Conservation (phyloP, 176 grass and related monocot species). For the Raddia distichophylla region DNA sequence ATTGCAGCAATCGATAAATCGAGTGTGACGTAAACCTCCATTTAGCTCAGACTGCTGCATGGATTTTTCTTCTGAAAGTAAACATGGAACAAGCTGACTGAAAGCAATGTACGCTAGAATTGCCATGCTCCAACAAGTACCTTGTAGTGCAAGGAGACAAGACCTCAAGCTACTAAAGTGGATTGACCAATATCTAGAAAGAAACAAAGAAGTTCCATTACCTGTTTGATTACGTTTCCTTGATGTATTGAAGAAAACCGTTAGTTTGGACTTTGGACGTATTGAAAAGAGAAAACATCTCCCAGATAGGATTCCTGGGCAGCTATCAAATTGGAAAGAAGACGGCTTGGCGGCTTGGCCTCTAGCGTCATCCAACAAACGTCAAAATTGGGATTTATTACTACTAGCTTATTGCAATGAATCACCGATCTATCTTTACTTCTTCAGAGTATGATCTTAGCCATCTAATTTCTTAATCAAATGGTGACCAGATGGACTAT, state of each 20-base stretch:
- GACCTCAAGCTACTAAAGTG: neutral
- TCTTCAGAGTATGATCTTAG: neutral
- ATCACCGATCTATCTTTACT: neutral
- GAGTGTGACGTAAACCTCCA: neutral
- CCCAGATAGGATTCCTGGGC: neutral
- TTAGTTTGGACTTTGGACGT: neutral
- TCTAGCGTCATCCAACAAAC: neutral
- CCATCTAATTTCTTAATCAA: neutral
- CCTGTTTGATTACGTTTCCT: neutral
- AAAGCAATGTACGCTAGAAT: neutral
- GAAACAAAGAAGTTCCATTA: neutral
- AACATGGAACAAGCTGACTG: neutral
- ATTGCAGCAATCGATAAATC: neutral
- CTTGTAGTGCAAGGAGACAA: neutral
- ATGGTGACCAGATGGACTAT: conserved; percentile 7
- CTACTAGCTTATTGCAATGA: neutral
- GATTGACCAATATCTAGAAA: conserved; percentile 8
- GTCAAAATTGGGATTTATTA: neutral
- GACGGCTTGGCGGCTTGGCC: neutral
- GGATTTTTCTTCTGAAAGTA: neutral
- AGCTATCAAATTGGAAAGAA: conserved; percentile 14
- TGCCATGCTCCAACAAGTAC: neutral
- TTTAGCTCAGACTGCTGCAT: neutral
- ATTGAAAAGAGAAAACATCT: neutral
- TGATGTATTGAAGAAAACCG: conserved; percentile 23